A percentile compares a stretch with the other conserved stretches of the same genome.
phyloP scores from a whole-genome alignment of 306 rosid genomes.

The Cotoneaster glaucophyllus region DNA sequence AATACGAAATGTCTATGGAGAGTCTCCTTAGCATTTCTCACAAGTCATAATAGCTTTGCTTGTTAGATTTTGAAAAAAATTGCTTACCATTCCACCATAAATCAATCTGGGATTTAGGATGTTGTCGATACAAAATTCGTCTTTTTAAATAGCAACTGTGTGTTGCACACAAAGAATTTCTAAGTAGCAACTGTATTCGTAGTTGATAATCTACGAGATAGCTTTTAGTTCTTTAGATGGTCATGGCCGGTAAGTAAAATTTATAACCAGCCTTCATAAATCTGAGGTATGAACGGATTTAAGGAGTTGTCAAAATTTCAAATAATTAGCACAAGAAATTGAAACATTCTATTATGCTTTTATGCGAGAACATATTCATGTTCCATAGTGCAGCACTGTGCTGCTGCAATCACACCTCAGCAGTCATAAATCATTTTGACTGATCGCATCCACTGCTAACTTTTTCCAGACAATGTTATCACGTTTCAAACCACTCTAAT shows the following conservation, averaged over 20 bases:
- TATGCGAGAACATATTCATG: neutral
- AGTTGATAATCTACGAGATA: no score
- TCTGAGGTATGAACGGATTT: neutral
- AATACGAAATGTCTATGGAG: rapidly evolving
- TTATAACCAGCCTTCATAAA: no score
- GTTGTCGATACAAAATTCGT: neutral
- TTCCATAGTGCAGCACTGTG: neutral
- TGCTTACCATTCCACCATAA: neutral
- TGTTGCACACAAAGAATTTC: no score
- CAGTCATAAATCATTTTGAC: neutral
- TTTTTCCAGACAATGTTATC: no score
- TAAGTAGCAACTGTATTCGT: no score
- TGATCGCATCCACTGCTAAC: neutral
- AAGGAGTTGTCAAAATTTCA: neutral
- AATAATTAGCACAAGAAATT: neutral
- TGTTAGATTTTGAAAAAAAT: neutral
- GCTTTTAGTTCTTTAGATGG: neutral
- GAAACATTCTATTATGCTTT: neutral
- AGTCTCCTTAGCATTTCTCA: no score
- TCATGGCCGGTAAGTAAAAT: neutral
- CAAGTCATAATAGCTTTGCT: neutral
- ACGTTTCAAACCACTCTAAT: no score
- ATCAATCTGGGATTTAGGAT: neutral
- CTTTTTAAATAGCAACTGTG: no score
- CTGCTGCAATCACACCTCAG: conserved; percentile 5